A percentile compares a stretch with the other conserved stretches of the same genome.
phyloP scores from a whole-genome alignment of 176 grass and related monocot species.

The Zoysia japonica region DNA sequence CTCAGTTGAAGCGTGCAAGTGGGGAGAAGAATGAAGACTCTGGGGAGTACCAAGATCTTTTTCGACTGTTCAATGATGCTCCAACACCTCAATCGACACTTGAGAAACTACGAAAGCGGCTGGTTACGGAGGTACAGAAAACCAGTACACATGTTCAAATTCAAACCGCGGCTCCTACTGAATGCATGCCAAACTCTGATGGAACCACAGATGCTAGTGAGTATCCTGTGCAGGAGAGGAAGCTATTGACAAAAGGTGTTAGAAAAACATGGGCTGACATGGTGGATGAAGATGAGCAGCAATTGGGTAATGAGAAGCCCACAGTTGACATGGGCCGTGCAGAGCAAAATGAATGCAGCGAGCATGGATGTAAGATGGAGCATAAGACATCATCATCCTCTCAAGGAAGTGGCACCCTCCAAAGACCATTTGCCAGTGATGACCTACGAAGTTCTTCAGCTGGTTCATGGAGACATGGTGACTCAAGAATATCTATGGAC shows the following conservation, averaged over 20 bases:
- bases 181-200: slow-evolving; percentile 18
- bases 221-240: slow-evolving; percentile 29
- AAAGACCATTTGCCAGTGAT: slow-evolving; percentile 4
- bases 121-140: slow-evolving; percentile 37
- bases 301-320: slow-evolving; percentile 10
- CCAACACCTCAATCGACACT: slow-evolving; percentile 49
- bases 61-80: slow-evolving; percentile 50
- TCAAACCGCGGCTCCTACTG: slow-evolving; percentile 18
- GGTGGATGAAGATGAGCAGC: slow-evolving; percentile 50
- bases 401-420: slow-evolving; percentile 37
- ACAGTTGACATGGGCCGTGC: not conserved
- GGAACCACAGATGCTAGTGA: slow-evolving; percentile 13
- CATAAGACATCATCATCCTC: slow-evolving; percentile 27
- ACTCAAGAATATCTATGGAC: slow-evolving; percentile 29
- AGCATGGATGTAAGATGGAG: slow-evolving; percentile 32
- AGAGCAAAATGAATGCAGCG: slow-evolving; percentile 29
- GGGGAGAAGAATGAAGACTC: slow-evolving; percentile 28
- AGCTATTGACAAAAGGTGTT: slow-evolving; percentile 6
- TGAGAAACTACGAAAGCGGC: slow-evolving; percentile 52
- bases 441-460: slow-evolving; percentile 33
- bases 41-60: slow-evolving; percentile 39
- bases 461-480: slow-evolving; percentile 15
- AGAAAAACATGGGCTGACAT: slow-evolving; percentile 60
- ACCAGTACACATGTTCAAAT: slow-evolving; percentile 20
- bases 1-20: slow-evolving; percentile 42